phyloP scores from a whole-genome alignment of 441 rosid genomes.

The Adansonia madagascariensis region DNA sequence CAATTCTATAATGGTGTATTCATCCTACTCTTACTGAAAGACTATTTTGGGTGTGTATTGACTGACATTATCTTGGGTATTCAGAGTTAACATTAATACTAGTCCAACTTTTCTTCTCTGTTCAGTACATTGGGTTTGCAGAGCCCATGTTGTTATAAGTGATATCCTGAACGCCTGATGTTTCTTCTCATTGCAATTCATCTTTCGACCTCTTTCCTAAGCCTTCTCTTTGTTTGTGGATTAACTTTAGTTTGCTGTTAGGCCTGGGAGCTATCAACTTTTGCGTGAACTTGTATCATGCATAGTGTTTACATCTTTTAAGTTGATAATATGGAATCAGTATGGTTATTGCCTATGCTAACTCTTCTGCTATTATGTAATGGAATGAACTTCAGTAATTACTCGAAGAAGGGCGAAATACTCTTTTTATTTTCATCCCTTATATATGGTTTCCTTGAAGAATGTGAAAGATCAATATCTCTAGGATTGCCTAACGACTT shows the following conservation, averaged over 20 bases:
- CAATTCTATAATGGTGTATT: not conserved
- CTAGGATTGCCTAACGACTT: not conserved
- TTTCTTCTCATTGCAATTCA: conserved; percentile 9
- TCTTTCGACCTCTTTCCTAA: not conserved
- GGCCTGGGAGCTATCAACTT: not conserved
- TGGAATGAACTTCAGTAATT: conserved; percentile 9
- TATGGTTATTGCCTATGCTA: conserved; percentile 4
- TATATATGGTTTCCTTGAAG: not conserved
- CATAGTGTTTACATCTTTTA: not conserved
- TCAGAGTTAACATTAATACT: not conserved
- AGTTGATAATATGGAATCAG: not conserved
- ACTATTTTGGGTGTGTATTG: not conserved
- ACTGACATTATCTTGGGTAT: not conserved
- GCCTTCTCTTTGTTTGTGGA: conserved; percentile 7
- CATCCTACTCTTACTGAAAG: not conserved
- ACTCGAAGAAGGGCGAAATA: conserved; percentile 39
- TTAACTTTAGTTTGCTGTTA: not conserved
- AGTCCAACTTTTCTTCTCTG: not conserved
- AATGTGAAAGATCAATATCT: not conserved
- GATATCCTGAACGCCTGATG: not conserved
- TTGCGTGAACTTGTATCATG: not conserved
- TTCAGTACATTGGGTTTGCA: not conserved
- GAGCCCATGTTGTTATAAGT: not conserved
- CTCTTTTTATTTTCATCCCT: not conserved
- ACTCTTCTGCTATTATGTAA: not conserved